Evolutionary conservation across 2,329 filamentous ascomycete species (phyloP).

Genomic region (Triangularia setosa): DNA sequence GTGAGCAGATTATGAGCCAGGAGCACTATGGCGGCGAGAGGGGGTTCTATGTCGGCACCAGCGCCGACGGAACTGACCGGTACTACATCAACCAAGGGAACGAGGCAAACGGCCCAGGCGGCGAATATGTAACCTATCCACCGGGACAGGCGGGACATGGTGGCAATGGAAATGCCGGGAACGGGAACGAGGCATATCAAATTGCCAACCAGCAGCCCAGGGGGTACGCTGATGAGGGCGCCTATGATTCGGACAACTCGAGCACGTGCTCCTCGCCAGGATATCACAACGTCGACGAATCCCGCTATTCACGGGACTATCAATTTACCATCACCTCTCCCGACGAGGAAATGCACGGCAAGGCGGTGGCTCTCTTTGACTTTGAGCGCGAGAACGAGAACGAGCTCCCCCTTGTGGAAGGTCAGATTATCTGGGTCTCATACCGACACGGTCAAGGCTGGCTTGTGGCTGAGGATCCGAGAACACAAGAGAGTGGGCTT

Average conservation of each 20-base stretch:
- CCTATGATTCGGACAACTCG: constrained; percentile 54
- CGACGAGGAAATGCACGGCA: constrained; percentile 96
- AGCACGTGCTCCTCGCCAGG: constrained; percentile 57
- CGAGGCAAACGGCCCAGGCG: constrained; percentile 71
- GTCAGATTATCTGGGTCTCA: constrained; percentile 93
- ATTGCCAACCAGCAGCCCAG: constrained; percentile 45
- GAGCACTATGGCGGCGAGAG: constrained; percentile 56
- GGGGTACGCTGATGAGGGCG: constrained; percentile 42
- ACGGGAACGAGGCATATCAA: constrained; percentile 25
- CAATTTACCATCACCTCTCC: constrained; percentile 93
- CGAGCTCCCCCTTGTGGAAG: constrained; percentile 85
- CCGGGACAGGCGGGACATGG: constrained; percentile 56
- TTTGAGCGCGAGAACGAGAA: constrained; percentile 96
- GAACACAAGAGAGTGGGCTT: constrained; percentile 87
- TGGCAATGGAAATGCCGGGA: not conserved
- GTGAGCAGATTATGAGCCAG: constrained; percentile 33
- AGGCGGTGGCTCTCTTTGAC: constrained; percentile 91
- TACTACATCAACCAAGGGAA: constrained; percentile 69
- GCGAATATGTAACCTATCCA: constrained; percentile 77
- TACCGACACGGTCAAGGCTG: constrained; percentile 96
- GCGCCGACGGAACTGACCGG: constrained; percentile 67
- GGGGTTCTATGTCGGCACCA: constrained; percentile 63
- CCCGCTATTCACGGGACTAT: constrained; percentile 84
- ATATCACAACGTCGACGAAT: constrained; percentile 61
- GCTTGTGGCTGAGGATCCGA: constrained; percentile 94